Evolutionary conservation across 768 basidiomycete species (phyloP).

Genomic region (Boletellus ananas): DNA sequence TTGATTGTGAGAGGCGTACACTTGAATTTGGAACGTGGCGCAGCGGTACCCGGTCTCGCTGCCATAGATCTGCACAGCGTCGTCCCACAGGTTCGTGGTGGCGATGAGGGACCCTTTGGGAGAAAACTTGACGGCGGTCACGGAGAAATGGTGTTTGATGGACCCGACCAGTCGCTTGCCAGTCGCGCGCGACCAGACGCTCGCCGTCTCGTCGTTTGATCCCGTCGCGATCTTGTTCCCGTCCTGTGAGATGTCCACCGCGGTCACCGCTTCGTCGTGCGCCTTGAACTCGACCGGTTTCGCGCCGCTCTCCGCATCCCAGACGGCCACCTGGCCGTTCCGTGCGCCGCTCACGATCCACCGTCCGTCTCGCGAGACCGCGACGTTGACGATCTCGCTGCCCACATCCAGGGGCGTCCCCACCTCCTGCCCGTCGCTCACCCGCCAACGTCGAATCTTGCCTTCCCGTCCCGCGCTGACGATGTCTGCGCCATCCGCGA

Average conservation of each 20-base stretch:
- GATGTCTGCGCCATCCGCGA: background rate
- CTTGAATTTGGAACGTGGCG: background rate
- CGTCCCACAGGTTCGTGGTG: background rate
- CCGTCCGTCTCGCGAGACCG: background rate
- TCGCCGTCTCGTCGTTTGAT: background rate
- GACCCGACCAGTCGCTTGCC: conserved; percentile 4
- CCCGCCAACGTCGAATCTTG: background rate
- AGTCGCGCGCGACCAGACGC: background rate
- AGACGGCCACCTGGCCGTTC: background rate
- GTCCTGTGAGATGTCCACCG: conserved; percentile 13
- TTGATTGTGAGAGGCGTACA: background rate
- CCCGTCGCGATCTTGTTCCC: conserved; percentile 6
- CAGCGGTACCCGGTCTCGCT: background rate
- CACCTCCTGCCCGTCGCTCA: background rate
- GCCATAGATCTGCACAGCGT: background rate
- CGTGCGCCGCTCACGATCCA: background rate
- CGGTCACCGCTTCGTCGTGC: background rate
- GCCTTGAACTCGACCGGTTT: background rate
- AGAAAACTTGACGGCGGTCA: background rate
- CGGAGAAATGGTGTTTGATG: background rate
- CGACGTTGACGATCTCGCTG: background rate
- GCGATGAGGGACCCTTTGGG: background rate
- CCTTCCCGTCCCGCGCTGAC: background rate
- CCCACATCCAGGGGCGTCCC: background rate
- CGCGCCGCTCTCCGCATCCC: background rate